These are phyloP conservation scores for Trichoderma koningiopsis DNA, from an alignment of 2,329 filamentous ascomycete genomes.

Conservation along the genomic window DNA sequence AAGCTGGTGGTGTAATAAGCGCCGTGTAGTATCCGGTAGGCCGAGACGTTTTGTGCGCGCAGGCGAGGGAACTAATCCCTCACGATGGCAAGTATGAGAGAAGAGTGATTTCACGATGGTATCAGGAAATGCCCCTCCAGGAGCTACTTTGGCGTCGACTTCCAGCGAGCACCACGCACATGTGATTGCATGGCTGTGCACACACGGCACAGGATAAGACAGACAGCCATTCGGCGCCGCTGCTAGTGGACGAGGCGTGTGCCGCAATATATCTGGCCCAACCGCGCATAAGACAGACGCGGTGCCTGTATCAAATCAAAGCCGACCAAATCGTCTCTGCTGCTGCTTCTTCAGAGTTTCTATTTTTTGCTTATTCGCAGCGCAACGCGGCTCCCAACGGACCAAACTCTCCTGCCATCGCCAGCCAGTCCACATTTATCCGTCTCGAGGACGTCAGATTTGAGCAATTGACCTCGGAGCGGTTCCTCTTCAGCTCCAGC, in stretches of 20 bases:
- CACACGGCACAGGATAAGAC: neutral
- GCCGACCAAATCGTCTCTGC: neutral
- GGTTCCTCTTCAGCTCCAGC: conserved; percentile 17
- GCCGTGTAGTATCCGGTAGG: conserved; percentile 4
- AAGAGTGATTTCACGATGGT: neutral
- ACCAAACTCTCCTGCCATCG: conserved; percentile 21
- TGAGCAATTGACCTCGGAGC: conserved; percentile 1
- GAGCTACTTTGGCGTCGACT: neutral
- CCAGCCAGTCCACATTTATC: conserved; percentile 11
- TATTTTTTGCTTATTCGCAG: neutral
- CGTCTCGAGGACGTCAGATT: conserved; percentile 25
- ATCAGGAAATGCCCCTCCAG: neutral
- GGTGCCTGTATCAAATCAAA: neutral
- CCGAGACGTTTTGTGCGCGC: neutral
- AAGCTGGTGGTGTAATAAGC: conserved; percentile 19
- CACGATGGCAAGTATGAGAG: neutral
- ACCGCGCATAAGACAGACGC: neutral
- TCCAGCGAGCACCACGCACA: neutral
- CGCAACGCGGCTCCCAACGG: neutral
- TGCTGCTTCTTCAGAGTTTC: neutral
- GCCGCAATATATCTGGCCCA: neutral
- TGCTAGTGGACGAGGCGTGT: conserved; percentile 16
- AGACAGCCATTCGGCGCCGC: neutral
- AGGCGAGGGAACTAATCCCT: neutral
- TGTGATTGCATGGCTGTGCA: conserved; percentile 13